Evolutionary conservation across 441 rosid genomes (phyloP).

Genomic region (Raphanus hybrid): DNA sequence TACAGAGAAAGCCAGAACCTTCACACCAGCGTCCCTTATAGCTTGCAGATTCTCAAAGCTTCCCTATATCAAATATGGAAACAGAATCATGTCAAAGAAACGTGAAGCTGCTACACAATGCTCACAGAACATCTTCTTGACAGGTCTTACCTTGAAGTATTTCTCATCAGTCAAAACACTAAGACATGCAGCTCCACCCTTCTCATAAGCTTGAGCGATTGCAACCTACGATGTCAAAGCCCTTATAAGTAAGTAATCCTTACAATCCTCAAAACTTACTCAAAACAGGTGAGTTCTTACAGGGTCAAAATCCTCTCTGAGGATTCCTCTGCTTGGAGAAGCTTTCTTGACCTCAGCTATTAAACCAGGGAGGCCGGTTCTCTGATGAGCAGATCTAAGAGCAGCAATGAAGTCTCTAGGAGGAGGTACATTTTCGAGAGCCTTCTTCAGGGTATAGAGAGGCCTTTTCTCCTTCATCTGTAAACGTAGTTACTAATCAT

Average conservation of each 20-base stretch:
- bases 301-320: constrained; percentile 87
- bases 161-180: constrained; percentile 94
- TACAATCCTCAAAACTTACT: not conserved
- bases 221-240: constrained; percentile 59
- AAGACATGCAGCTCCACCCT: constrained; percentile 96
- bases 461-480: too few relatives aligned
- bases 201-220: constrained; percentile 87
- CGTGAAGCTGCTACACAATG: constrained; percentile 12
- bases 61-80: constrained; percentile 55
- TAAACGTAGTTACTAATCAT: not conserved
- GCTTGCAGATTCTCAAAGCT: constrained; percentile 88
- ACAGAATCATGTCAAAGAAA: constrained; percentile 28
- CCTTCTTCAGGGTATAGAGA: constrained; percentile 44
- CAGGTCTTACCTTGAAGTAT: constrained; percentile 65
- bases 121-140: not conserved
- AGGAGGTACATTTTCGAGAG: constrained; percentile 66
- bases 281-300: constrained; percentile 42
- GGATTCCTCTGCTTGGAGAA: constrained; percentile 91
- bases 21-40: constrained; percentile 78
- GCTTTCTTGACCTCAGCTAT: constrained; percentile 99
- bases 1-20: constrained; percentile 52
- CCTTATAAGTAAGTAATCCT: not conserved
- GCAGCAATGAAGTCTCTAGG: constrained; percentile 84
- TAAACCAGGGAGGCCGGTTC: constrained; percentile 83
- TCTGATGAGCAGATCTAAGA: constrained; percentile 67